Evolutionary conservation across 139 green algal genomes (phyloP).

Genomic region (Chlorella sp.): DNA sequence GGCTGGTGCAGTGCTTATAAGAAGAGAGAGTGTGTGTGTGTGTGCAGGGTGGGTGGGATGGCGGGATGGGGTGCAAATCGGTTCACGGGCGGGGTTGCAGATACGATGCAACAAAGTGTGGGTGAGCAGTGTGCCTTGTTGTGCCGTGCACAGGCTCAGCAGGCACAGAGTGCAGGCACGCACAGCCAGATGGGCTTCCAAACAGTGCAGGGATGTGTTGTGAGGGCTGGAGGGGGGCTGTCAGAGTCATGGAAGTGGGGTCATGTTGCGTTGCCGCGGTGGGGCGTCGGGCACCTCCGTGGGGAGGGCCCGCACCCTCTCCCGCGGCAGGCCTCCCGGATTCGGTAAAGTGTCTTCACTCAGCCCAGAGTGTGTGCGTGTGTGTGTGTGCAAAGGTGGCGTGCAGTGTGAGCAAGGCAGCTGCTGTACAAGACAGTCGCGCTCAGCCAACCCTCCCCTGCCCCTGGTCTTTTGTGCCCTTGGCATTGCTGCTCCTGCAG

Average conservation of each 20-base stretch:
- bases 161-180: background rate
- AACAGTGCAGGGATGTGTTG: background rate
- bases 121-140: background rate
- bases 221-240: background rate
- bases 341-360: constrained; percentile 36
- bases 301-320: background rate
- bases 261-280: constrained; percentile 9
- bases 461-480: too few relatives aligned
- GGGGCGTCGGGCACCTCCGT: background rate
- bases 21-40: background rate
- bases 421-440: background rate
- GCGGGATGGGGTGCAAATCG: too few relatives aligned
- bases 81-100: too few relatives aligned
- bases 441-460: background rate
- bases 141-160: background rate
- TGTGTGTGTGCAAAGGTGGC: background rate
- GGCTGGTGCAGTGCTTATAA: too few relatives aligned
- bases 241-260: constrained; percentile 56
- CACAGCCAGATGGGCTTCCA: background rate
- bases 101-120: too few relatives aligned
- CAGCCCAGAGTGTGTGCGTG: constrained; percentile 29
- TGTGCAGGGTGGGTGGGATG: too few relatives aligned
- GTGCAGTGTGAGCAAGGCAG: background rate
- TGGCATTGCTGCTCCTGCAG: background rate
- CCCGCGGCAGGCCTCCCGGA: constrained; percentile 7